Evolutionary conservation across 1,284 basidiomycete species (phyloP).

Genomic region (Naganishia sp.): DNA sequence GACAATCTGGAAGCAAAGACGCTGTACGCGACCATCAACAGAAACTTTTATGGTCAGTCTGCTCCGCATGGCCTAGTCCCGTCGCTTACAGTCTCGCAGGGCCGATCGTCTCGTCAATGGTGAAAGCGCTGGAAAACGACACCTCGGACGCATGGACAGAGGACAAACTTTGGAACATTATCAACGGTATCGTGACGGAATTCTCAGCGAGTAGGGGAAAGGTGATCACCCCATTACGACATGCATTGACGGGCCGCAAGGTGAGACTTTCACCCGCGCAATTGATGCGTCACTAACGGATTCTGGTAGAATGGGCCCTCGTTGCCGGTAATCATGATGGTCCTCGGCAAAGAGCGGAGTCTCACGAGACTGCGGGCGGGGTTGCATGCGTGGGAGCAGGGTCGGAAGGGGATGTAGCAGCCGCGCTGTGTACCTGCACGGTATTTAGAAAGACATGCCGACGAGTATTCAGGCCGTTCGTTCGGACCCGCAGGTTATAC

Average conservation of each 20-base stretch:
- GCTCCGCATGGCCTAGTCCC: constrained; percentile 19
- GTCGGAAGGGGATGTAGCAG: constrained; percentile 15
- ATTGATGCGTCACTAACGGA: neutral
- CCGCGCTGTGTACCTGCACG: too few species aligned
- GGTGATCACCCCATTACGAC: constrained; percentile 70
- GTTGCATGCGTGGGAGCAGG: constrained; percentile 20
- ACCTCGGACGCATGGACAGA: constrained; percentile 33
- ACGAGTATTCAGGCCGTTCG: too few species aligned
- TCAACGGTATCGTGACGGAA: constrained; percentile 58
- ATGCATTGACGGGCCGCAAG: constrained; percentile 77
- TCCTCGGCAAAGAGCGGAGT: constrained; percentile 39
- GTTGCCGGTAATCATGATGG: constrained; percentile 41
- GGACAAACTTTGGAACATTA: constrained; percentile 51
- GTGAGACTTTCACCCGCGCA: constrained; percentile 55
- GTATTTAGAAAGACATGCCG: too few species aligned
- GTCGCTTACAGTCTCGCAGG: constrained; percentile 24
- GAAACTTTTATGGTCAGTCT: constrained; percentile 56
- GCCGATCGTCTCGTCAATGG: constrained; percentile 30
- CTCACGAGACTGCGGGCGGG: constrained; percentile 6
- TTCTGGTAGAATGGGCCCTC: constrained; percentile 40
- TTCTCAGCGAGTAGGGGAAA: constrained; percentile 57
- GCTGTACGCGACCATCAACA: constrained; percentile 60
- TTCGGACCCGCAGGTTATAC: too few species aligned
- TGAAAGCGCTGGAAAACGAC: constrained; percentile 35
- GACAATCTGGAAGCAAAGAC: constrained; percentile 59